Conservation (phyloP, 495 filamentous ascomycete species). For the Melanomma pulvis-pyrius region DNA sequence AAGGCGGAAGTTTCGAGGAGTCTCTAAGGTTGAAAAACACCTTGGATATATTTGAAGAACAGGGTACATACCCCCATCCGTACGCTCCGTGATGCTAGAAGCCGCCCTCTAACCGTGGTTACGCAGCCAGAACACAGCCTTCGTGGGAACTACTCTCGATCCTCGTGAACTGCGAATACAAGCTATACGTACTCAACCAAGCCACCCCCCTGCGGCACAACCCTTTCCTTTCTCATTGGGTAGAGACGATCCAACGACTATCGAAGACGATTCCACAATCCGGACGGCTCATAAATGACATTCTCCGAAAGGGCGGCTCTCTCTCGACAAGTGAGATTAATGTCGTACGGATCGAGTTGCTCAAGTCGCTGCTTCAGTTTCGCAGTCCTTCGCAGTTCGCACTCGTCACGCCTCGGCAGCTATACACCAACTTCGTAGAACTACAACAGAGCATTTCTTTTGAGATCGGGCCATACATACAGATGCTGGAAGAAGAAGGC, state of each 20-base stretch:
- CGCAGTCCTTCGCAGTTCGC: constrained; percentile 9
- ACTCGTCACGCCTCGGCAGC: not conserved
- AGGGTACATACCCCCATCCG: constrained; percentile 6
- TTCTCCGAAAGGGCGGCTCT: not conserved
- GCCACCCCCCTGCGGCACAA: constrained; percentile 40
- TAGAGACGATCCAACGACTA: constrained; percentile 42
- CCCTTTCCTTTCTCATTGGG: constrained; percentile 52
- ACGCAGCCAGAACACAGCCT: constrained; percentile 7
- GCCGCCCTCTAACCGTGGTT: not conserved
- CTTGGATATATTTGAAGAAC: constrained; percentile 34
- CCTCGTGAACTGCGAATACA: constrained; percentile 41
- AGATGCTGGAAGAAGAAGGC: constrained; percentile 42
- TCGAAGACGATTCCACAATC: not conserved
- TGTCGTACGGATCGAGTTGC: constrained; percentile 8
- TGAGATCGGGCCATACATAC: constrained; percentile 29
- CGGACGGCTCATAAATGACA: not conserved
- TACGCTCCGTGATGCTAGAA: not conserved
- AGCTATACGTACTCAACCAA: constrained; percentile 35
- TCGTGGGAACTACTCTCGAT: constrained; percentile 22
- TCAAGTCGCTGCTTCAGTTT: constrained; percentile 14
- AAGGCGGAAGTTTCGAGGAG: constrained; percentile 24
- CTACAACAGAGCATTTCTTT: not conserved
- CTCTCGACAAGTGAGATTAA: not conserved
- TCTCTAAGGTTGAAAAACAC: constrained; percentile 36
- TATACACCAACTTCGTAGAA: constrained; percentile 18